These are phyloP conservation scores for Colletotrichum incanum DNA, from an alignment of 2,329 filamentous ascomycete species.

Conservation along the genomic window DNA sequence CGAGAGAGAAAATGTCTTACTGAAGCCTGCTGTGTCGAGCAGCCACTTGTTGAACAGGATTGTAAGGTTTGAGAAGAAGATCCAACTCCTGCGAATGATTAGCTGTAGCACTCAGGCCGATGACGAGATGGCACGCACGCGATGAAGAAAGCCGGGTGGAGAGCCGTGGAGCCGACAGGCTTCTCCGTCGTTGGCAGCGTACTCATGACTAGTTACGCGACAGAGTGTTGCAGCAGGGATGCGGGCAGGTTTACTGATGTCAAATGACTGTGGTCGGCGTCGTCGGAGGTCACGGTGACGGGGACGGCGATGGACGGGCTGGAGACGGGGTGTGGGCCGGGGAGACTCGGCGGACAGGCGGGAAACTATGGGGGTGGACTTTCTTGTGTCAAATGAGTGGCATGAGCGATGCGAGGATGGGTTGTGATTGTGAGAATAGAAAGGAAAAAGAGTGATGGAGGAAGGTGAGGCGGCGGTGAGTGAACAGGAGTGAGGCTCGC, in stretches of 20 bases:
- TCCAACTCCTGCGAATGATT: constrained; percentile 74
- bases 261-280: constrained; percentile 22
- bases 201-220: constrained; percentile 30
- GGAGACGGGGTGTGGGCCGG: constrained; percentile 29
- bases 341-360: constrained; percentile 8
- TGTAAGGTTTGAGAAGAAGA: constrained; percentile 85
- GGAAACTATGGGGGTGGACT: background rate
- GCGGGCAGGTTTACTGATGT: background rate
- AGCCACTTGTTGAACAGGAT: constrained; percentile 97
- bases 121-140: constrained; percentile 47
- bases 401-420: constrained; percentile 19
- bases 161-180: constrained; percentile 39
- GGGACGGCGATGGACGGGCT: constrained; percentile 36
- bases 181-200: constrained; percentile 46
- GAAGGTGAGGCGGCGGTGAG: constrained; percentile 3
- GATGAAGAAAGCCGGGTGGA: constrained; percentile 52
- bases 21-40: constrained; percentile 81
- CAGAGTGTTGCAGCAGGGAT: background rate
- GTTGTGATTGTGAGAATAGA: background rate
- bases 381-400: constrained; percentile 18
- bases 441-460: background rate
- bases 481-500: constrained; percentile 10
- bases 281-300: constrained; percentile 38
- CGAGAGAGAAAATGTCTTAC: constrained; percentile 64
- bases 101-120: constrained; percentile 15